Conservation (phyloP, 371 early-diverging fungal species). For the Mortierella sp. region DNA sequence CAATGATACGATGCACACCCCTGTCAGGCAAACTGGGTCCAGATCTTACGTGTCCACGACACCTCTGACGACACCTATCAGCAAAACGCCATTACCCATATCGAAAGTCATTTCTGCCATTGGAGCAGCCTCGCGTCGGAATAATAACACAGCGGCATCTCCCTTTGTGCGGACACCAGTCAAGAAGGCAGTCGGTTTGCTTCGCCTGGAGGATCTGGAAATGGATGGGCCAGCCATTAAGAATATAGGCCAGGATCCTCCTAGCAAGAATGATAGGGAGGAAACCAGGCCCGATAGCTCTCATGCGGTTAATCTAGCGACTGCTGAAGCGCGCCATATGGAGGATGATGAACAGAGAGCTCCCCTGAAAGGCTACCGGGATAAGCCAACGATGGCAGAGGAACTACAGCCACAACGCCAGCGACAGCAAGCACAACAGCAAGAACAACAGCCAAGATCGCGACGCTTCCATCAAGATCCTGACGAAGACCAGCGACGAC, state of each 20-base stretch:
- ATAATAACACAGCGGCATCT: slow-evolving; percentile 11
- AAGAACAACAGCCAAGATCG: not conserved
- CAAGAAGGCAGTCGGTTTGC: slow-evolving; percentile 19
- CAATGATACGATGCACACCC: slow-evolving; percentile 10
- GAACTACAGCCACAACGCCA: too few relatives aligned
- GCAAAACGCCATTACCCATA: slow-evolving; percentile 35
- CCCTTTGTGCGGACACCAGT: slow-evolving; percentile 50
- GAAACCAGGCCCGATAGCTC: too few relatives aligned
- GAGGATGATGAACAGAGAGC: too few relatives aligned
- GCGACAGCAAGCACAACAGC: not conserved
- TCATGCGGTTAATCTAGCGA: too few relatives aligned
- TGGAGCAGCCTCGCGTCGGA: slow-evolving; percentile 47
- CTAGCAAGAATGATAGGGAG: not conserved
- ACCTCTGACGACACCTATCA: slow-evolving; percentile 11
- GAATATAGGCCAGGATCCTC: not conserved
- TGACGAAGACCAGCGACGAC: slow-evolving; percentile 10
- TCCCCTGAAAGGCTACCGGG: too few relatives aligned
- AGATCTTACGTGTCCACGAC: not conserved
- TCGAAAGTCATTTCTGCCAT: slow-evolving; percentile 47
- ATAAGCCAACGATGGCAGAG: too few relatives aligned
- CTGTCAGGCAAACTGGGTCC: slow-evolving; percentile 14
- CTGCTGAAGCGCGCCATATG: too few relatives aligned
- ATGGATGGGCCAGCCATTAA: not conserved
- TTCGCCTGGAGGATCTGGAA: slow-evolving; percentile 31
- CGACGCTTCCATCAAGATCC: slow-evolving; percentile 12